Base-by-base conservation (phyloP, 2,329 filamentous ascomycete species). In the Fusarium scirpi region DNA sequence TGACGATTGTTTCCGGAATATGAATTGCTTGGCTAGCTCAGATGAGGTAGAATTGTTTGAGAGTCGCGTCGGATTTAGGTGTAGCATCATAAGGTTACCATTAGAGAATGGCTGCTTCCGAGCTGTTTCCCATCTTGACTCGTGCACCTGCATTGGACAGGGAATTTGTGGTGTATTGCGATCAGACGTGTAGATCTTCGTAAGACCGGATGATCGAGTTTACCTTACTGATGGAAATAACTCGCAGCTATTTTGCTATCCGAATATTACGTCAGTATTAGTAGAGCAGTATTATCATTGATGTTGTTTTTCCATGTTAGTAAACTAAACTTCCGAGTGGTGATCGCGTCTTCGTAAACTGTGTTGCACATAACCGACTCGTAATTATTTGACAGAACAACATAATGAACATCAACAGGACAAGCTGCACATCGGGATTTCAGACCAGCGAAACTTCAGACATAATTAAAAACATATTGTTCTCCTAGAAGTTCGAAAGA, bases 371-470 rank as follows among this genome's bases (percentile, higher is more conserved):
- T n/a, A n/a, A n/a, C n/a, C n/a, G n/a, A n/a, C n/a, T n/a, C n/a
- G n/a, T n/a, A n/a, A n/a, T n/a, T n/a, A n/a, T n/a, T n/a, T n/a
- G n/a, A n/a, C n/a, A n/a, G 4, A 10, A 16, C 8, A 16, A 10
- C 32, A 0, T 3, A 6, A 4, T 10, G 8, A 34, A 10, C 16
- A 10, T 6, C 5, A 11, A 0, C 5, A n/a, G 9, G 5, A 38
- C 32, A 18, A 18, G 16, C 0, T 38, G 8, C 6, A 34, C 16
- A 1, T 38, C 9, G 3, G n/a, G 9, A 1, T 6, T 6, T 11
- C 0, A 4, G 9, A 11, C 18, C 7, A 6, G 6, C 18, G 10
- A 38, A 11, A 11, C 1, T 2, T 38, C 4, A 6, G 5, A 18
- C 1, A 34, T 4, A 34, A 34, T 10, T 27, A 11, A 18, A 18